Conservation (phyloP, 352 stramenopile species). For the Globisporangium barbulae region DNA sequence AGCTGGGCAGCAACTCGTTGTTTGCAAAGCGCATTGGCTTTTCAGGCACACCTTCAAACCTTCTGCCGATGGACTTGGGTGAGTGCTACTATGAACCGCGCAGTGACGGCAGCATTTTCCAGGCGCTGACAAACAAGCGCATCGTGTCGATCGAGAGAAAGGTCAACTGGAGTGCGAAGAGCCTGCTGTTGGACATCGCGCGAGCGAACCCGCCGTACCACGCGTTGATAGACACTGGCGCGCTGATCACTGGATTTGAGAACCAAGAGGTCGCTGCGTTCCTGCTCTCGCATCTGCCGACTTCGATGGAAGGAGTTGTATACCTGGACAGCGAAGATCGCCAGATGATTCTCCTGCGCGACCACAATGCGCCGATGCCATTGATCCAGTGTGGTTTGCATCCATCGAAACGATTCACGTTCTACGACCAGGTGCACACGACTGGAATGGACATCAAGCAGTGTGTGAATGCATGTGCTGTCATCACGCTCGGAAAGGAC, state of each 20-base stretch:
- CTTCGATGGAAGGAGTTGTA: constrained; percentile 88
- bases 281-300: constrained; percentile 71
- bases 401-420: constrained; percentile 87
- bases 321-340: constrained; percentile 88
- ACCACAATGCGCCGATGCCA: constrained; percentile 93
- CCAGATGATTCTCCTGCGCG: constrained; percentile 92
- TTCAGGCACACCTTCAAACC: constrained; percentile 98
- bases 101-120: constrained; percentile 98
- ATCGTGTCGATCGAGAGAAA: constrained; percentile 89
- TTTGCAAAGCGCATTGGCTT: constrained; percentile 98
- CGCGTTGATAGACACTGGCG: constrained; percentile 90
- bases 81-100: constrained; percentile 98
- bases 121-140: constrained; percentile 92
- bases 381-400: constrained; percentile 88
- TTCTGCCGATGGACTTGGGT: constrained; percentile 98
- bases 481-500: constrained; percentile 93
- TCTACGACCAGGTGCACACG: constrained; percentile 94
- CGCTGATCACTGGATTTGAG: constrained; percentile 88
- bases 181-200: constrained; percentile 78
- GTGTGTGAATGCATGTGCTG: constrained; percentile 80
- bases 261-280: constrained; percentile 88
- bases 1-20: constrained; percentile 97
- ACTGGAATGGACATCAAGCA: constrained; percentile 94
- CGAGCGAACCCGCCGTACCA: constrained; percentile 70
- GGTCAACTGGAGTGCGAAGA: constrained; percentile 74